Base-by-base conservation (phyloP, 2,329 filamentous ascomycete genomes). In the Cladosporium sp. region DNA sequence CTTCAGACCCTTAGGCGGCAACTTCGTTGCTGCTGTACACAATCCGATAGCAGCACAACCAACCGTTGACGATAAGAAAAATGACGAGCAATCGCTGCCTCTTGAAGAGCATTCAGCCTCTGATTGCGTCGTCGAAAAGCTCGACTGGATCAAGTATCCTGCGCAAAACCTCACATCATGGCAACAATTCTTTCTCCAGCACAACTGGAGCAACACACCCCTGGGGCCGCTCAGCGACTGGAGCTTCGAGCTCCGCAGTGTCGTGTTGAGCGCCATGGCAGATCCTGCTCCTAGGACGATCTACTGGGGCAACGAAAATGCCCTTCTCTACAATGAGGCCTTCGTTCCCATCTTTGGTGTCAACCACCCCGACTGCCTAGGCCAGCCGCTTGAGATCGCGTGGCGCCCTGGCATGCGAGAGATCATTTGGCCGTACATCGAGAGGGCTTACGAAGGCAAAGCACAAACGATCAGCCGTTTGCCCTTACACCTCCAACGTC, bases 261-360 rank as follows among this genome's bases (percentile, higher is more conserved):
- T 18, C 37, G 50, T n/a, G 59, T 59, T 59, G 31, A 58, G 33
- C 59, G 61, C 54, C 51, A 60, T 14, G 60, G 62, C 44, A 54
- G 49, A 33, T 48, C 60, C 34, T 35, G 22, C 14, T 51, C 56
- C 16, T 43, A 53, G 46, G 13, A 49, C 46, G 14, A 31, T 65
- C 10, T 61, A 57, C 42, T 64, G 57, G 66, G 68, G 68, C 3
- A 52, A 62, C 3, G 59, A 69, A 0, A 56, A 63, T 9, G 63
- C 61, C 16, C 67, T 69, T 57, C 46, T 72, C 18, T 72, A 71
- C 59, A 73, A 73, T 35, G 65, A 69, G 33, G 55, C 59, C 1
- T 71, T 70, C 19, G 59, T 66, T 4, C 56, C 65, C 19, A 54
- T 68, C 6, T 56, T 67, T 5, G 65, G 63, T 2, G 44, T 43